phyloP scores from a whole-genome alignment of 306 rosid genomes.

The Vachellia collinsii region DNA sequence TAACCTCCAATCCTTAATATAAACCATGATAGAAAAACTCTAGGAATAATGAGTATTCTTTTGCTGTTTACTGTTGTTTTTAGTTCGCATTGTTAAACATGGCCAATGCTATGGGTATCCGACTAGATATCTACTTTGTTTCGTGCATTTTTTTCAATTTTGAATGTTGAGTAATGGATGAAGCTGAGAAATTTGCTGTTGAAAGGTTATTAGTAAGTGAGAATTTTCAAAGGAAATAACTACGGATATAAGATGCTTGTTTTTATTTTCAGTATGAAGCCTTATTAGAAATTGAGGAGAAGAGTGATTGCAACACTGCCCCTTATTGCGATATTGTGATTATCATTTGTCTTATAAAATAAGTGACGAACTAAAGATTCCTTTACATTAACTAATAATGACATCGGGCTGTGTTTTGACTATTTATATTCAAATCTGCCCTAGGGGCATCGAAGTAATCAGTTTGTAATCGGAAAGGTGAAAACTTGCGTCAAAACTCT shows the following conservation, averaged over 20 bases:
- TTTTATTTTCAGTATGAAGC: not conserved
- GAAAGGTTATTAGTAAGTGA: not conserved
- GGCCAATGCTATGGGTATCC: not conserved
- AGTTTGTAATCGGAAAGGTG: not conserved
- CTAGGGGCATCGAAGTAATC: not conserved
- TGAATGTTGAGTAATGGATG: not conserved
- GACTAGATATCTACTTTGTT: not conserved
- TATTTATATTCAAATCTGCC: not conserved
- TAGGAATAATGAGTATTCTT: not conserved
- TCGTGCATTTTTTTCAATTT: not conserved
- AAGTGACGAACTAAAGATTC: not conserved
- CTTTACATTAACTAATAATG: not conserved
- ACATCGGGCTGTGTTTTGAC: slow-evolving; percentile 20
- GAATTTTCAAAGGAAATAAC: not conserved
- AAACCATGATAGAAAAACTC: not conserved
- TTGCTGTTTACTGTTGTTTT: not conserved
- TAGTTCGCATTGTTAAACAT: not conserved
- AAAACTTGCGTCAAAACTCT: not conserved
- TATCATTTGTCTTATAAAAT: not conserved
- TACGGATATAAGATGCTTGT: not conserved
- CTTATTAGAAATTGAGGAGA: not conserved
- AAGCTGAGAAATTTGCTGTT: not conserved
- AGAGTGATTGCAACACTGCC: not conserved
- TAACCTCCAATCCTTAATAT: too few relatives aligned
- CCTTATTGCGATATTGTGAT: not conserved